Conservation (phyloP, 345 rosid genomes). For the Streptanthus diversifolius region DNA sequence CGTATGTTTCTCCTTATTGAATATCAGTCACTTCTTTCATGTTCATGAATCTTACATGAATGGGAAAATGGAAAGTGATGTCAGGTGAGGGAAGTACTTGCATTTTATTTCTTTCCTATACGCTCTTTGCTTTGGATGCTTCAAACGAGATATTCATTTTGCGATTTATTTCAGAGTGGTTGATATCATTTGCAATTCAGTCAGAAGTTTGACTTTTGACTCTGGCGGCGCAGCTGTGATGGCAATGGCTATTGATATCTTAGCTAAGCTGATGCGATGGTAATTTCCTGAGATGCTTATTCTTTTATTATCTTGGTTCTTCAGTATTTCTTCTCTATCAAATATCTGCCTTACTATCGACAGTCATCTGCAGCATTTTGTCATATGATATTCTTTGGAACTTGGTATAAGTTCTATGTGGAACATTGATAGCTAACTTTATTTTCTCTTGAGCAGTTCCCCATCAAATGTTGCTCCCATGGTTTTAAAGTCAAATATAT, state of each 20-base stretch:
- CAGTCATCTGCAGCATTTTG: background rate
- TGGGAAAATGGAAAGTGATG: slow-evolving; percentile 49
- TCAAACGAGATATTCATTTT: slow-evolving; percentile 18
- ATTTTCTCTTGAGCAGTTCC: slow-evolving; percentile 45
- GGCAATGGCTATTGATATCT: slow-evolving; percentile 70
- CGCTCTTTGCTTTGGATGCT: background rate
- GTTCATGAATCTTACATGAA: slow-evolving; percentile 40
- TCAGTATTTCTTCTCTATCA: slow-evolving; percentile 3
- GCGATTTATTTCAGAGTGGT: slow-evolving; percentile 54
- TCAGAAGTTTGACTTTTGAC: slow-evolving; percentile 54
- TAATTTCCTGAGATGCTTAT: slow-evolving; percentile 32
- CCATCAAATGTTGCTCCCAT: slow-evolving; percentile 65
- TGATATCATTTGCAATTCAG: slow-evolving; percentile 63
- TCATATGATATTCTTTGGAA: slow-evolving; percentile 9
- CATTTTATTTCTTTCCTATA: background rate
- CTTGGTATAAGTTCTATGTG: slow-evolving; percentile 7
- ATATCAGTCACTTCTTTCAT: slow-evolving; percentile 49
- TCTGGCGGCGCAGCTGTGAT: slow-evolving; percentile 56
- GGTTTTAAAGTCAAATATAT: slow-evolving; percentile 55
- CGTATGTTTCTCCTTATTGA: slow-evolving; percentile 65
- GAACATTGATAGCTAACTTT: background rate
- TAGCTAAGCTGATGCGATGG: slow-evolving; percentile 77
- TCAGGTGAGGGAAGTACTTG: slow-evolving; percentile 52
- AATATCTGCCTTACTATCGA: background rate
- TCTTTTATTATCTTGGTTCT: slow-evolving; percentile 8